Evolutionary conservation across 2,329 filamentous ascomycete genomes (phyloP).

Genomic region (Celoporthe dispersa): DNA sequence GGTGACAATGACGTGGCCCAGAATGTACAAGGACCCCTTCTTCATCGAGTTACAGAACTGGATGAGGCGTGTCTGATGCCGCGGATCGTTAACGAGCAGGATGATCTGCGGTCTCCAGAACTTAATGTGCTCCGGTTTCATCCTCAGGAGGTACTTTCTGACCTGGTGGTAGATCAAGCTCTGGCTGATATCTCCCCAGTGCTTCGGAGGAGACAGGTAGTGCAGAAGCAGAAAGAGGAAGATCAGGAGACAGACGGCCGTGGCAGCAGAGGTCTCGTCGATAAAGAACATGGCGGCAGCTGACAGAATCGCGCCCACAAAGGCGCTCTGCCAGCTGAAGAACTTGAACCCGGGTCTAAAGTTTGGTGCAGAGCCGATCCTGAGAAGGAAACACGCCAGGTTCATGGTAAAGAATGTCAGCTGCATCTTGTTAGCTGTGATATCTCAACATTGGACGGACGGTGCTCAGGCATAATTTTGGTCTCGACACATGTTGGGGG

Average conservation of each 20-base stretch:
- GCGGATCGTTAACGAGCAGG: slow-evolving; percentile 79
- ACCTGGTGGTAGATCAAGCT: slow-evolving; percentile 87
- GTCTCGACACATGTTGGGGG: neutral
- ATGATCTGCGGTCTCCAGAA: slow-evolving; percentile 92
- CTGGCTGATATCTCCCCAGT: slow-evolving; percentile 89
- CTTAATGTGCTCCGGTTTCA: slow-evolving; percentile 87
- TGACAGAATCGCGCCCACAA: slow-evolving; percentile 74
- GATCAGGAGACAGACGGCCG: slow-evolving; percentile 73
- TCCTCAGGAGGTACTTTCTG: slow-evolving; percentile 81
- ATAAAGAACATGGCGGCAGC: slow-evolving; percentile 89
- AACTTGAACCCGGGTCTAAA: slow-evolving; percentile 88
- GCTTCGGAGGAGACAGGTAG: slow-evolving; percentile 82
- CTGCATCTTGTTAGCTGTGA: slow-evolving; percentile 39
- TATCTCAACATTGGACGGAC: neutral
- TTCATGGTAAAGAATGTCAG: slow-evolving; percentile 94
- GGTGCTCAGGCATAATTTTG: neutral
- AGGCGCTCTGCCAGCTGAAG: slow-evolving; percentile 84
- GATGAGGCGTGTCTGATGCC: slow-evolving; percentile 81
- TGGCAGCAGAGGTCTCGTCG: slow-evolving; percentile 77
- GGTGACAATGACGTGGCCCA: slow-evolving; percentile 87
- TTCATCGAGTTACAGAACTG: slow-evolving; percentile 92
- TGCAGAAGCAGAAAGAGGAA: slow-evolving; percentile 85
- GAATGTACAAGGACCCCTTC: slow-evolving; percentile 82
- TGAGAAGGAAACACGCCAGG: slow-evolving; percentile 82
- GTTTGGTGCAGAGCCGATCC: slow-evolving; percentile 86